Base-by-base conservation (phyloP, 371 early-diverging fungal genomes). In the Mucor indicus region DNA sequence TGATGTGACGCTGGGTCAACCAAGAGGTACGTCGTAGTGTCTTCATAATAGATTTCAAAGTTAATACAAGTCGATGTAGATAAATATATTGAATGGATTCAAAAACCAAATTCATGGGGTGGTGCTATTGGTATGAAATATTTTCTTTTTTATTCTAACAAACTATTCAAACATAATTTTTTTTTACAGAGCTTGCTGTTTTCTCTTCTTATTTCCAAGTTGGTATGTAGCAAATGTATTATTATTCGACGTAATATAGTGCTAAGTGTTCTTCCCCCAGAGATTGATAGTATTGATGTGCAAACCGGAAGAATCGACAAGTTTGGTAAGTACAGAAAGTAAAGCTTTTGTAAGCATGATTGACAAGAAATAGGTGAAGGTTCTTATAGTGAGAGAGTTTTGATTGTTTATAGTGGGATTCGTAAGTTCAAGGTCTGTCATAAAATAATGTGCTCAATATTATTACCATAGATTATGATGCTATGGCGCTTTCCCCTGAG, bases 251-350 rank as follows among this genome's bases (percentile, higher is more conserved):
- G n/a, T n/a, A n/a, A n/a, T n/a, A n/a, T n/a, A n/a, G n/a, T n/a
- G n/a, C n/a, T n/a, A n/a, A n/a, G n/a, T 35, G 24, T 16, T 51
- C 17, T 17, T 25, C 38, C 8, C 20, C 23, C 49, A 74, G 80
- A 77, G 55, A 79, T 83, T 30, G 79, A 71, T 31, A 83, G 83
- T 40, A 73, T 83, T n/a, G 83, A 83, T 51, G 74, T 83, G 1
- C 75, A 73, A 13, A 80, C 75, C 2, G 78, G 71, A 4, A 54
- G 83, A 19, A 67, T 75, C 8, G 83, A 83, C 50, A 64, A 67
- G 29, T 83, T 83, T 45, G 83, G 81, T 76, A 58, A 35, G 33
- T 12, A 17, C 31, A n/a, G 15, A 40, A 24, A 21, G 2, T 10
- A 33, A 24, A 38, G n/a, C n/a, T n/a, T n/a, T n/a, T n/a, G n/a